phyloP scores from a whole-genome alignment of 73 alveolate species.

The Breviolum minutum region DNA sequence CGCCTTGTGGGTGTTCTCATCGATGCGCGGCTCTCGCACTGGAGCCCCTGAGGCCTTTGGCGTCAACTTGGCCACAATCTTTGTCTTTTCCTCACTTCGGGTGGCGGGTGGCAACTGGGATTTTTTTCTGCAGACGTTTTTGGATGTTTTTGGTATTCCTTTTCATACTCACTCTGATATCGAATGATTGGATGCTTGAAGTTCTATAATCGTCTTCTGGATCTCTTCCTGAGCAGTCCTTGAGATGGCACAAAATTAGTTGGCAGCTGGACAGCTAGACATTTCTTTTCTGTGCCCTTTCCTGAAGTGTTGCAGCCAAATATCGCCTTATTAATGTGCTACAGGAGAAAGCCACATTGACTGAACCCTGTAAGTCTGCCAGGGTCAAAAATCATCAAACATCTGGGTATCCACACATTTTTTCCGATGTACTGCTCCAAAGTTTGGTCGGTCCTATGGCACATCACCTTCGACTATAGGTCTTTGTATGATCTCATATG shows the following conservation, averaged over 20 bases:
- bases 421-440: constrained; percentile 86
- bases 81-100: constrained; percentile 97
- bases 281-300: too few species aligned
- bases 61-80: constrained; percentile 97
- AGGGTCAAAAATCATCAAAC: not conserved
- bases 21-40: constrained; percentile 98
- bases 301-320: too few species aligned
- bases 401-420: not conserved
- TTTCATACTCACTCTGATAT: too few species aligned
- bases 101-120: not conserved
- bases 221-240: too few species aligned
- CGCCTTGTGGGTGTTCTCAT: constrained; percentile 98
- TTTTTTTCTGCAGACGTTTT: not conserved
- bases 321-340: too few species aligned
- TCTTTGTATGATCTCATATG: too few species aligned
- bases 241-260: too few species aligned
- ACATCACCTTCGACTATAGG: not conserved
- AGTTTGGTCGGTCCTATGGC: constrained; percentile 58
- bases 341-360: too few species aligned
- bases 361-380: too few species aligned
- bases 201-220: too few species aligned
- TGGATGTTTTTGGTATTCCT: too few species aligned
- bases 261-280: too few species aligned
- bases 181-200: not conserved
- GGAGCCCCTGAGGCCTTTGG: constrained; percentile 98